Percentiles rank a stretch among this genome's conserved stretches.
Evolutionary conservation across 139 green algal genomes (phyloP).

Genomic region (Raphidocelis subcapitata): DNA sequence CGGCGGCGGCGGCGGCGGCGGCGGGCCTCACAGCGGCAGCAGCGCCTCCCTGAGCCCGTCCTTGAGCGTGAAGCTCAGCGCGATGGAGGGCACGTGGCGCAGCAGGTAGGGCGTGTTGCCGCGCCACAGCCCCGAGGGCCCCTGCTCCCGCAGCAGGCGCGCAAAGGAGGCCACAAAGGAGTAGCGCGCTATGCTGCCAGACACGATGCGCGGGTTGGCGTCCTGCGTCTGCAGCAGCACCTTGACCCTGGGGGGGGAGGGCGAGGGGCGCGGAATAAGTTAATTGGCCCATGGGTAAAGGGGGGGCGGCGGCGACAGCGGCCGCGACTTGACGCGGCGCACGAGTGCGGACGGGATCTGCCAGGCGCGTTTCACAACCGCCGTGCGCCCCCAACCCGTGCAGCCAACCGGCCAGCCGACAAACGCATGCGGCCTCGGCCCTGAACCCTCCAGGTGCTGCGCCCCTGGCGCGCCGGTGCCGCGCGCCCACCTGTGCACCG

Average conservation of each 20-base stretch:
- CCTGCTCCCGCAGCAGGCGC: constrained; percentile 32
- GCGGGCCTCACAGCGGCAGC: neutral
- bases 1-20: too few relatives aligned
- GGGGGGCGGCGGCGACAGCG: too few relatives aligned
- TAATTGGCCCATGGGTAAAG: too few relatives aligned
- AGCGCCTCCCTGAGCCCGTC: constrained; percentile 16
- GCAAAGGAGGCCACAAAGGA: constrained; percentile 27
- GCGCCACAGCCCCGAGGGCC: constrained; percentile 35
- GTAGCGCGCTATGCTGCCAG: constrained; percentile 24
- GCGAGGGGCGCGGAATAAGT: too few relatives aligned
- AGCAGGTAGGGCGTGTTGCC: constrained; percentile 42
- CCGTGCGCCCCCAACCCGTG: too few relatives aligned
- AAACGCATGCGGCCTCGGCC: too few relatives aligned
- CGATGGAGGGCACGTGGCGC: constrained; percentile 34
- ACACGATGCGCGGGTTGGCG: constrained; percentile 33
- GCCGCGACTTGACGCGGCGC: too few relatives aligned
- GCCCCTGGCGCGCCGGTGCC: too few relatives aligned
- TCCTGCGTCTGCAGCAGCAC: constrained; percentile 47
- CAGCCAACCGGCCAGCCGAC: too few relatives aligned
- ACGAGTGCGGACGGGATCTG: too few relatives aligned
- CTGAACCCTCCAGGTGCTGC: too few relatives aligned
- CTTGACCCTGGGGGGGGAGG: constrained; percentile 30
- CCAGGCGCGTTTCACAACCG: too few relatives aligned
- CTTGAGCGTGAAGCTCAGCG: constrained; percentile 51
- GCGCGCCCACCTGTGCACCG: constrained; percentile 24